These are phyloP conservation scores for Penicillium nucicola DNA, from an alignment of 495 filamentous ascomycete species.

Conservation along the genomic window DNA sequence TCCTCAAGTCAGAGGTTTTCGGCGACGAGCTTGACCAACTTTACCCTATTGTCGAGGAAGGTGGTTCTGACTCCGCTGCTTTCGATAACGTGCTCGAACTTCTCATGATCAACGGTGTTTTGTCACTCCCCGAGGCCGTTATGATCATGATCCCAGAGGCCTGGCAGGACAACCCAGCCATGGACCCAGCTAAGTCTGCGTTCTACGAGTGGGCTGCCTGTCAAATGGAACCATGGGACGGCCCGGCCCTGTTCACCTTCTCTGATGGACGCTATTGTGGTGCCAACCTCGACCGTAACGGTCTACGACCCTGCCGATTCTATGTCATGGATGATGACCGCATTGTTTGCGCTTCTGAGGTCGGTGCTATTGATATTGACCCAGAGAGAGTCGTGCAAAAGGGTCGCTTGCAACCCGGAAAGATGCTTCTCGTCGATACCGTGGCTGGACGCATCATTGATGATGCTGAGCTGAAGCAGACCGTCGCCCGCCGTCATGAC, in stretches of 20 bases:
- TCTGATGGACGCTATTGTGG: constrained; percentile 97
- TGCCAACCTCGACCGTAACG: constrained; percentile 98
- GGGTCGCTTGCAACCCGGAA: constrained; percentile 90
- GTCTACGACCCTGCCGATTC: constrained; percentile 94
- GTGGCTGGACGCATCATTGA: constrained; percentile 94
- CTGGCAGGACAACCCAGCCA: constrained; percentile 90
- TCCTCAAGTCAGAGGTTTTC: constrained; percentile 90
- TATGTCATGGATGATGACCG: constrained; percentile 98
- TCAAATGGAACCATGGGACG: constrained; percentile 99
- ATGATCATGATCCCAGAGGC: constrained; percentile 99
- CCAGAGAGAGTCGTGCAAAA: constrained; percentile 91
- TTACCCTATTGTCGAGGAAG: constrained; percentile 96
- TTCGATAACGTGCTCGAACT: constrained; percentile 98
- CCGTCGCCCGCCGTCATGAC: constrained; percentile 78
- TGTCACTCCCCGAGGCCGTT: constrained; percentile 94
- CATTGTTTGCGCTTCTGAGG: constrained; percentile 97
- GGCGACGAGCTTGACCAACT: constrained; percentile 87
- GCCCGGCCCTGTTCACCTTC: constrained; percentile 96
- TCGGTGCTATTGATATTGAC: constrained; percentile 90
- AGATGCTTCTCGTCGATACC: constrained; percentile 97
- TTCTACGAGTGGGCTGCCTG: constrained; percentile 99
- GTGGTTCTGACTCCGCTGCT: constrained; percentile 95
- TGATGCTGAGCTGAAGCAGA: constrained; percentile 88
- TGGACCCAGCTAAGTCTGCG: constrained; percentile 94
- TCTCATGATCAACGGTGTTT: constrained; percentile 92